Base-by-base conservation (phyloP, 352 stramenopile genomes). In the Pythium brachiatum region DNA sequence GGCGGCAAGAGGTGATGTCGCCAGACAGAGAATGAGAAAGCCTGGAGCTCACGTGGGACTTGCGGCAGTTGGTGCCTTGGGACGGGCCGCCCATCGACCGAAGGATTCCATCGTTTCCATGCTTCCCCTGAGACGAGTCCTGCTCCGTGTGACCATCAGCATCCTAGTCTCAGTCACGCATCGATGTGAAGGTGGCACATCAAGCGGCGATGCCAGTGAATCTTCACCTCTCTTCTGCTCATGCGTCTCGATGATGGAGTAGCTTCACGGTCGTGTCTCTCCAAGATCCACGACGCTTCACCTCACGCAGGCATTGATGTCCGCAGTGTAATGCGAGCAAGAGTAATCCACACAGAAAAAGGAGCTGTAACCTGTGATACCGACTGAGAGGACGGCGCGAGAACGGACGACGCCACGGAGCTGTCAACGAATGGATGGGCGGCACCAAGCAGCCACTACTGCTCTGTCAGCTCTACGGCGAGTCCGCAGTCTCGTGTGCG, bases 291-390 rank as follows among this genome's bases (percentile, higher is more conserved):
- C 29, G 29, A 9, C 29, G 29, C 29, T 5, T 34, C 29, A 34
- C 29, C 9, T n/a, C n/a, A n/a, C n/a, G n/a, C n/a, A n/a, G n/a
- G n/a, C 62, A 31, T 55, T 86, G 54, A 52, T 58, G 46, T 51
- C 50, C 11, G 51, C 16, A 13, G 56, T 70, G 12, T 52, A 27
- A 23, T 21, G 34, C 21, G 27, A 44, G 18, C 26, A 15, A 6
- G 1, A 31, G 29, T 56, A 48, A 48, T 48, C 41, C 41, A 48
- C n/a, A 20, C n/a, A 48, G 41, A 48, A 48, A 48, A 26, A 26
- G 41, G 41, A 48, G 41, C 20, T 4, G 9, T 18, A 18, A 15
- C 18, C 41, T 48, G 41, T 48, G 41, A 48, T 48, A 20, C 12
- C 2, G 5, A 26, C 41, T 48, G 41, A 16, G 41, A 26, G 20